Base-by-base conservation (phyloP, 1,139 yeast genomes). In the Diutina neorugosa region DNA sequence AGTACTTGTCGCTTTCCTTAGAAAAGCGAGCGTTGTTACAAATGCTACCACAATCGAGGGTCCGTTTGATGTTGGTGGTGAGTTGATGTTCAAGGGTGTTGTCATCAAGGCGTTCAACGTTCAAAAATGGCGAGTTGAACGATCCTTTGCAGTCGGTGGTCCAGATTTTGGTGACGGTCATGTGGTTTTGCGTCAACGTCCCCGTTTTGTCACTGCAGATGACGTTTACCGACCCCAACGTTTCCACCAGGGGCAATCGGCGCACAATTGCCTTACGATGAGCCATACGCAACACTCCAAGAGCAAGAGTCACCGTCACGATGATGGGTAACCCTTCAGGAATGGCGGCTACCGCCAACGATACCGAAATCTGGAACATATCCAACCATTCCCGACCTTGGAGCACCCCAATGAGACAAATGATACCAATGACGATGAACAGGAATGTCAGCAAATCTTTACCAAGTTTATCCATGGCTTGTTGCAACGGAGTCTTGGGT, bases 251-350 rank as follows among this genome's bases (percentile, higher is more conserved):
- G 14, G 98, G 98, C 57, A 93, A 74, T 60, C 97, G 80, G 62
- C 91, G 85, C 53, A 93, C 96, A 63, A 93, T 93, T 3, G 97
- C 98, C 63, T 85, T 86, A 60, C 90, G 84, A 54, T 81, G 82
- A 4, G 98, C 97, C 98, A 93, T 93, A 69, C 97, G 78, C 60
- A 91, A 76, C 44, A 93, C 98, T 51, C 98, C 98, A 47, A 93
- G 75, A 0, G 98, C 98, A 59, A 93, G 74, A 0, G 98, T 93
- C 5, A 93, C 98, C 4, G 98, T 91, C 49, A 93, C 98, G 65
- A 93, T 91, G 62, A 93, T 91, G 0, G 98, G 98, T 59, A 93
- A 77, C 54, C 98, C 98, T 69, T 93, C 98, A 3, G 98, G 98
- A 60, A 93, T 91, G 2, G 98, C 98, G 52, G 98, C 98, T 14